Evolutionary conservation across 305 asterid species (phyloP), one percentile per base, ranked within the genome.

Genomic region (Fraxinus paxiana): DNA sequence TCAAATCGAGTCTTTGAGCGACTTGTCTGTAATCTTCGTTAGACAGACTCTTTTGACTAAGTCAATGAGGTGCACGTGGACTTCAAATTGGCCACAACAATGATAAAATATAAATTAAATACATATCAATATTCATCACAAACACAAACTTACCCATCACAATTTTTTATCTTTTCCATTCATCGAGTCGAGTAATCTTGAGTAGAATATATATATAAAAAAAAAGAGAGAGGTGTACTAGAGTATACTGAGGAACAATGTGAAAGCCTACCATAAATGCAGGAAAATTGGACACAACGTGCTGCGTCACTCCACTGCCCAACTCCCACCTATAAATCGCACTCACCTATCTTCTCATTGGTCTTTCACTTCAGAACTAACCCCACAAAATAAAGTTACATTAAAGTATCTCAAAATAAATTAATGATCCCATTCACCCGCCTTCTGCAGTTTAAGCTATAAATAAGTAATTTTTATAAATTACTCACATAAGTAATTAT

Each of bases 321-420:
- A 78, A 37, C 85, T 17, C 67, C 88, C 92, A 84, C 88, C 91
- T 86, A 84, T 80, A 82, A 87, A 87, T 82, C 85, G 90, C 93
- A 90, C 97, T 86, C 91, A 86, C 67, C 46, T 76, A 54, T 75
- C 77, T 78, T 74, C 80, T 75, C 86, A 90, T 88, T 86, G 91
- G 92, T 46, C 63, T 73, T 83, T 88, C 88, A 87, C 88, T 71
- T 89, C 85, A 84, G 91, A 85, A 87, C 69, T 80, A 17, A 83
- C 82, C 61, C 78, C 80, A 67, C 75, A 37, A 37, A 34, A 70
- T 76, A 75, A 30, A 35, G 6, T 24, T 28, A 15, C 17, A 65
- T 1, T 51, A 80, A 80, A n/a, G 31, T 38, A 84, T 18, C 7
- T 20, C 48, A 5, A 15, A 74, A 20, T 34, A 10, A 33, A 59